A percentile compares a stretch with the other conserved stretches of the same genome.
These are phyloP conservation scores for Calvatia gigantea DNA, from an alignment of 768 basidiomycete genomes.

Conservation along the genomic window DNA sequence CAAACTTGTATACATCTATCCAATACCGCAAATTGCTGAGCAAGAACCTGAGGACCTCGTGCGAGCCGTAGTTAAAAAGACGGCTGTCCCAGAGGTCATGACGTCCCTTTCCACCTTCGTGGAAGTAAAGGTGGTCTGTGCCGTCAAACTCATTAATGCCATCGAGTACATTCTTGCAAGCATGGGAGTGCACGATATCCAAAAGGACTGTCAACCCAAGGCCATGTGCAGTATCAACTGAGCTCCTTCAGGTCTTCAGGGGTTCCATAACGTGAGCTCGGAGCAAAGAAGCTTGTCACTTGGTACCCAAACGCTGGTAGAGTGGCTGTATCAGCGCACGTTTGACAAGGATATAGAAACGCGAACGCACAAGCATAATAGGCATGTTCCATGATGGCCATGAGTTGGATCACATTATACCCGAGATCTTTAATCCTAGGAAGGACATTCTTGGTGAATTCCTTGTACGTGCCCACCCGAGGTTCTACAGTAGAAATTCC, in stretches of 20 bases:
- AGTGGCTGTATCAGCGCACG: neutral
- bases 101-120: slow-evolving; percentile 83
- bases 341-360: neutral
- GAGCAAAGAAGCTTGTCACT: slow-evolving; percentile 95
- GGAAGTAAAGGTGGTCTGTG: slow-evolving; percentile 97
- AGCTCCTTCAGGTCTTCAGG: slow-evolving; percentile 96
- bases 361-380: slow-evolving; percentile 86
- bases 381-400: slow-evolving; percentile 98
- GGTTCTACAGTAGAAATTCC: slow-evolving; percentile 90
- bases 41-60: slow-evolving; percentile 94
- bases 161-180: slow-evolving; percentile 95
- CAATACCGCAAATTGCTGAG: slow-evolving; percentile 94
- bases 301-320: slow-evolving; percentile 95
- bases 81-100: slow-evolving; percentile 99
- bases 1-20: slow-evolving; percentile 93
- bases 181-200: slow-evolving; percentile 97
- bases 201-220: slow-evolving; percentile 92
- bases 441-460: slow-evolving; percentile 83
- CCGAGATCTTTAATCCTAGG: slow-evolving; percentile 88
- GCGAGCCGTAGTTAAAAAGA: slow-evolving; percentile 92
- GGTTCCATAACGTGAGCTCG: slow-evolving; percentile 91
- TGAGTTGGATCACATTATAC: slow-evolving; percentile 96
- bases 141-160: slow-evolving; percentile 96
- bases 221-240: slow-evolving; percentile 90
- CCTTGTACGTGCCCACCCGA: slow-evolving; percentile 92